These are phyloP conservation scores for Purshia tridentata DNA, from an alignment of 306 rosid species.

Conservation along the genomic window DNA sequence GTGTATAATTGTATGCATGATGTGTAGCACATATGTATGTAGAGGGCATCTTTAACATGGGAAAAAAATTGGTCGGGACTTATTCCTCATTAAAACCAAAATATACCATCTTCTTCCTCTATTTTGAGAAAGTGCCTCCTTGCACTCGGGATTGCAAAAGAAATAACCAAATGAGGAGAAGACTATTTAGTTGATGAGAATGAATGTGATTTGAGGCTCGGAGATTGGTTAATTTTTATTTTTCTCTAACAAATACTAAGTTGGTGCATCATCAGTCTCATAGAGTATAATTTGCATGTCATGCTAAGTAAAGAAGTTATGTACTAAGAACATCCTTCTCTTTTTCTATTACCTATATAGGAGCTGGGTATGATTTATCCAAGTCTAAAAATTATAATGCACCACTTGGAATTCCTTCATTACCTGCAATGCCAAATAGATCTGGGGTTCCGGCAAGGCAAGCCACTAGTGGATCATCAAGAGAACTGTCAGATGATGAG, in stretches of 20 bases:
- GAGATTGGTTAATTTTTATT: too few relatives aligned
- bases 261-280: background rate
- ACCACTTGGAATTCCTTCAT: slow-evolving; percentile 39
- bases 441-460: slow-evolving; percentile 41
- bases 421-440: slow-evolving; percentile 41
- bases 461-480: slow-evolving; percentile 78
- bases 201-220: too few relatives aligned
- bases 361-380: slow-evolving; percentile 56
- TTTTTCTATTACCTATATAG: slow-evolving; percentile 47
- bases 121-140: too few relatives aligned
- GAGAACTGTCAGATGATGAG: slow-evolving; percentile 78
- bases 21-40: background rate
- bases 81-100: too few relatives aligned
- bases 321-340: slow-evolving; percentile 2
- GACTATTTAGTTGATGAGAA: too few relatives aligned
- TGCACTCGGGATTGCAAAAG: too few relatives aligned
- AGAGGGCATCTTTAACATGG: background rate
- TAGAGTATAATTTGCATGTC: background rate
- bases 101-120: too few relatives aligned
- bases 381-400: slow-evolving; percentile 54
- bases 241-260: too few relatives aligned
- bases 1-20: background rate
- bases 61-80: too few relatives aligned
- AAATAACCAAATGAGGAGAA: too few relatives aligned
- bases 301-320: slow-evolving; percentile 9